These are phyloP conservation scores for Myriosclerotinia curreyana DNA, from an alignment of 2,329 filamentous ascomycete species.

Conservation along the genomic window DNA sequence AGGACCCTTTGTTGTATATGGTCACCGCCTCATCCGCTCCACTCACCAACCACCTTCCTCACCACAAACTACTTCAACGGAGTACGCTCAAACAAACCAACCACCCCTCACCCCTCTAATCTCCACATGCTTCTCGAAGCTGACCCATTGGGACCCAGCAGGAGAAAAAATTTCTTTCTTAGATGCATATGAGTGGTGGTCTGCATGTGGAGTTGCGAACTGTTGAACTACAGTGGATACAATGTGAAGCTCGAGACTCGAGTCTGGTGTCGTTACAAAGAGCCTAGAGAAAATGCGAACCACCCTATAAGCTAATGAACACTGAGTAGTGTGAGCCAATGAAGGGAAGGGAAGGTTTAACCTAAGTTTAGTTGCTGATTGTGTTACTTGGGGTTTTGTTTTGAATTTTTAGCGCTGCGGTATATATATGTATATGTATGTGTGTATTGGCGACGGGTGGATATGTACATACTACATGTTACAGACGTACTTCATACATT, in stretches of 20 bases:
- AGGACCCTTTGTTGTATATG: too few species aligned
- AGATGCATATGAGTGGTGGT: too few species aligned
- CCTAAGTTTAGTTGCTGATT: too few species aligned
- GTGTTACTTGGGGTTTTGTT: not conserved
- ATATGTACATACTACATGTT: not conserved
- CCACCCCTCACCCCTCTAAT: not conserved
- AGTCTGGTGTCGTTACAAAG: too few species aligned
- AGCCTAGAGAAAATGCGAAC: too few species aligned
- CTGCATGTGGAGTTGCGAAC: too few species aligned
- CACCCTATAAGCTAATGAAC: too few species aligned
- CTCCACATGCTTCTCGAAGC: slow-evolving; percentile 10
- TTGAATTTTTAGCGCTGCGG: not conserved
- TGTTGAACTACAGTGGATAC: too few species aligned
- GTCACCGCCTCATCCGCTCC: too few species aligned
- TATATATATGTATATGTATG: not conserved
- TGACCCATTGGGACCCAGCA: not conserved
- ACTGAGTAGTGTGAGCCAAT: too few species aligned
- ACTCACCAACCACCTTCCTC: not conserved
- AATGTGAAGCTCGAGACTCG: too few species aligned
- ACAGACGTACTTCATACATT: not conserved
- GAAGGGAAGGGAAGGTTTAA: too few species aligned
- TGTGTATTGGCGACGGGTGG: not conserved
- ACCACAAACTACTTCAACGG: not conserved
- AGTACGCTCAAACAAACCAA: not conserved
- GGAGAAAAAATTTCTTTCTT: not conserved